phyloP scores from a whole-genome alignment of 148 eudicot genomes.

The Arctostaphylos glauca region DNA sequence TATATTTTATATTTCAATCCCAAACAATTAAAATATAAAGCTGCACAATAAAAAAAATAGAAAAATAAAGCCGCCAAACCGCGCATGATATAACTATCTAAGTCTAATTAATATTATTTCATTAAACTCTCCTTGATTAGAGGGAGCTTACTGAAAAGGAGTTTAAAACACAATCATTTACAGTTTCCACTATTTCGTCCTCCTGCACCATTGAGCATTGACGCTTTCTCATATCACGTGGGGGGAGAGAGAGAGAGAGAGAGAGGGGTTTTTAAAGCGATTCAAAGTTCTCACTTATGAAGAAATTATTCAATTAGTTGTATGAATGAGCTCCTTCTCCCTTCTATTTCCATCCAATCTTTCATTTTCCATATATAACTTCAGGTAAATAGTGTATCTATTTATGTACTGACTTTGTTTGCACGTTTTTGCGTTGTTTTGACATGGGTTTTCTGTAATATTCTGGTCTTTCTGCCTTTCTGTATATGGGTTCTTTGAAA shows the following conservation, averaged over 20 bases:
- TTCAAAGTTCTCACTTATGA: background rate
- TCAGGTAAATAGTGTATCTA: background rate
- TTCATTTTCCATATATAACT: background rate
- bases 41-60: no score
- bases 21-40: background rate
- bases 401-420: no score
- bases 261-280: background rate
- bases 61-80: no score
- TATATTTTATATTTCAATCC: background rate
- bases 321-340: background rate
- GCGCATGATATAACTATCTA: background rate
- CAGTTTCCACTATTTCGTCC: background rate
- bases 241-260: slow-evolving; percentile 3
- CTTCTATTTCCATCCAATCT: background rate
- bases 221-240: background rate
- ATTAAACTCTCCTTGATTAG: slow-evolving; percentile 1
- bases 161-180: background rate
- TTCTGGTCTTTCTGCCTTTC: no score
- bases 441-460: background rate
- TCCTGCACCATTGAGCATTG: background rate
- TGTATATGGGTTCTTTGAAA: no score
- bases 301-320: background rate
- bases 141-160: background rate
- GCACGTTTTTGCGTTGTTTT: background rate
- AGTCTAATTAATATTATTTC: background rate